Evolutionary conservation across 2,329 filamentous ascomycete species (phyloP).

Genomic region (Colletotrichum sp.): DNA sequence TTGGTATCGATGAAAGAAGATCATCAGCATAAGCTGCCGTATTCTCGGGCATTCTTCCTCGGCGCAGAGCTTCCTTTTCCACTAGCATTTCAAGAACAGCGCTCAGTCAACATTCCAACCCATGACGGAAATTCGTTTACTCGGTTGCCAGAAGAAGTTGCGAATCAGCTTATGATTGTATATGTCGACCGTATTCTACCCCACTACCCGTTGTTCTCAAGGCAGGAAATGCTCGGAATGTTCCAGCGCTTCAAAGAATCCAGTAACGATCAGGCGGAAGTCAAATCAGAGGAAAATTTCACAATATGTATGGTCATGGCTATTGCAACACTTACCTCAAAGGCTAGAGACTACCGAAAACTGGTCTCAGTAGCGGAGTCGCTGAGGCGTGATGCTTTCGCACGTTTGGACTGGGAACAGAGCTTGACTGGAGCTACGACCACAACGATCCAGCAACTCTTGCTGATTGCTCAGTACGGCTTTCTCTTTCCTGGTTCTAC

Average conservation of each 20-base stretch:
- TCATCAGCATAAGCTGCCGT: background rate
- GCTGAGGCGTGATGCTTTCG: background rate
- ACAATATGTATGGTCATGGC: background rate
- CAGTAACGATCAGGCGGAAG: background rate
- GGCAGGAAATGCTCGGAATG: background rate
- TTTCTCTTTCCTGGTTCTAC: background rate
- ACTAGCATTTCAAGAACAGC: background rate
- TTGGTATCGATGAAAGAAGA: background rate
- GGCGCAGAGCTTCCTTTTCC: background rate
- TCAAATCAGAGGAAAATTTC: background rate
- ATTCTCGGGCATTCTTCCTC: background rate
- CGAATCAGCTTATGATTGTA: background rate
- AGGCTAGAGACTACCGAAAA: background rate
- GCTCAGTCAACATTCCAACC: background rate
- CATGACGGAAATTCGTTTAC: background rate
- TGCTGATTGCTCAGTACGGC: background rate
- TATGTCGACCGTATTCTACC: background rate
- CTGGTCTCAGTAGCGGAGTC: background rate
- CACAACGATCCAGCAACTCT: background rate
- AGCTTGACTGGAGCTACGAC: background rate
- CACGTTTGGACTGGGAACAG: background rate
- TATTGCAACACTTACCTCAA: background rate
- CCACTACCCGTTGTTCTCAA: background rate
- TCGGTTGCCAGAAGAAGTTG: background rate
- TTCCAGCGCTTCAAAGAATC: background rate